phyloP scores from a whole-genome alignment of 805 yeast species.

The Vanderwaltozyma tropicalis region DNA sequence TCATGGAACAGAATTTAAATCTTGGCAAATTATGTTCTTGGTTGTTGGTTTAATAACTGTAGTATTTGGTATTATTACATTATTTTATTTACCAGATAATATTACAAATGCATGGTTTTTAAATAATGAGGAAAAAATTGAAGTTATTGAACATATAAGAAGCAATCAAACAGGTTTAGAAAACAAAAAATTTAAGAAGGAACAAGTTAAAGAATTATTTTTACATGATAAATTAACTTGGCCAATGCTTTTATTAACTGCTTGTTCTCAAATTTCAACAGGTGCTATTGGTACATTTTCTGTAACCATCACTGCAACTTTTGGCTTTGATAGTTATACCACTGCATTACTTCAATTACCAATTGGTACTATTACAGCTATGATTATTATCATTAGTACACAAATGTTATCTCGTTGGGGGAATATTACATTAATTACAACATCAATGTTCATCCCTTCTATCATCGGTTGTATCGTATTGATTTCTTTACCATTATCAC shows the following conservation, averaged over 20 bases:
- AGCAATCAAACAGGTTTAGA: constrained; percentile 43
- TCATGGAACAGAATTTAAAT: constrained; percentile 30
- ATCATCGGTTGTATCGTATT: constrained; percentile 41
- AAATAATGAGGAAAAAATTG: constrained; percentile 32
- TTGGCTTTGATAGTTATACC: constrained; percentile 37
- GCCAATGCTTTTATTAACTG: constrained; percentile 39
- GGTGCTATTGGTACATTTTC: constrained; percentile 46
- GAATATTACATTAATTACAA: constrained; percentile 29
- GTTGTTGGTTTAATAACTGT: constrained; percentile 46
- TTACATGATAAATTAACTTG: constrained; percentile 39
- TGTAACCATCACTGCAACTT: constrained; percentile 40
- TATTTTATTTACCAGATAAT: constrained; percentile 41
- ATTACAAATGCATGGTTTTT: constrained; percentile 34
- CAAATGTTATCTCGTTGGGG: constrained; percentile 31
- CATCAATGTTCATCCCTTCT: constrained; percentile 36
- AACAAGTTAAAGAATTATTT: constrained; percentile 39
- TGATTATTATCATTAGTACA: constrained; percentile 32
- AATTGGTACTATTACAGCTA: constrained; percentile 40
- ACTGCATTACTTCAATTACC: constrained; percentile 48
- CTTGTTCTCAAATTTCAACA: constrained; percentile 38
- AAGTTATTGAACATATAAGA: constrained; percentile 39
- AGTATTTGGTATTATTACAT: constrained; percentile 37
- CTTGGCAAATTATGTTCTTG: constrained; percentile 56
- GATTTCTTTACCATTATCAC: constrained; percentile 27
- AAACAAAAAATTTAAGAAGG: constrained; percentile 35